Conservation (phyloP, 441 rosid species). For the Populus hybrid region DNA sequence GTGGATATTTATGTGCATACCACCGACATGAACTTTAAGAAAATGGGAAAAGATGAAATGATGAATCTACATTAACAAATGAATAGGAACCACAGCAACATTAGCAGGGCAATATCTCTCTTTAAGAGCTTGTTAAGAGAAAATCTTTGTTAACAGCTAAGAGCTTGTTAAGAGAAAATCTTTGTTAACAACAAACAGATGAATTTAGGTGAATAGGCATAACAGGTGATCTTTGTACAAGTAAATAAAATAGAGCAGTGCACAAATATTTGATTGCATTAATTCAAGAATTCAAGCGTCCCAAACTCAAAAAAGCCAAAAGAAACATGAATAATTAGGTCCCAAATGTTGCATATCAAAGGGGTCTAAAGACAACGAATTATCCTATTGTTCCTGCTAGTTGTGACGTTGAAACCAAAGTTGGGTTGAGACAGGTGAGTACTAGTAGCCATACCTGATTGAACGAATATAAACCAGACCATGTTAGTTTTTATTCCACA, state of each 20-base stretch:
- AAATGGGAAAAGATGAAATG: too few relatives aligned
- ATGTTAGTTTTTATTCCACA: slow-evolving; percentile 32
- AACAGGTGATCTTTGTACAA: not conserved
- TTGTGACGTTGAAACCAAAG: slow-evolving; percentile 27
- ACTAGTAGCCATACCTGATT: slow-evolving; percentile 17
- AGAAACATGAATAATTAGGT: slow-evolving; percentile 18
- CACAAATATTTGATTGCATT: not conserved
- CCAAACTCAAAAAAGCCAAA: slow-evolving; percentile 23
- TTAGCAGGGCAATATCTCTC: too few relatives aligned
- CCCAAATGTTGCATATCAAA: slow-evolving; percentile 32
- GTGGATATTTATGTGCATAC: too few relatives aligned
- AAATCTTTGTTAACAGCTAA: too few relatives aligned
- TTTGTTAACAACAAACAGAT: too few relatives aligned
- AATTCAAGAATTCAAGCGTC: slow-evolving; percentile 23
- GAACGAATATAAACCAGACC: slow-evolving; percentile 24
- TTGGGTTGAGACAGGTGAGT: slow-evolving; percentile 32
- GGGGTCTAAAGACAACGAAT: slow-evolving; percentile 24
- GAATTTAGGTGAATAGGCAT: too few relatives aligned
- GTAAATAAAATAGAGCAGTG: not conserved
- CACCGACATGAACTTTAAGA: too few relatives aligned
- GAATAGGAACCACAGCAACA: too few relatives aligned
- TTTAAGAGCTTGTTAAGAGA: too few relatives aligned
- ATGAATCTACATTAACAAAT: too few relatives aligned
- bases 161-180: too few relatives aligned
- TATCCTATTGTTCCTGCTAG: slow-evolving; percentile 19